Evolutionary conservation across 192 early-diverging fungal species (phyloP).

Genomic region (Lobosporangium transversale): DNA sequence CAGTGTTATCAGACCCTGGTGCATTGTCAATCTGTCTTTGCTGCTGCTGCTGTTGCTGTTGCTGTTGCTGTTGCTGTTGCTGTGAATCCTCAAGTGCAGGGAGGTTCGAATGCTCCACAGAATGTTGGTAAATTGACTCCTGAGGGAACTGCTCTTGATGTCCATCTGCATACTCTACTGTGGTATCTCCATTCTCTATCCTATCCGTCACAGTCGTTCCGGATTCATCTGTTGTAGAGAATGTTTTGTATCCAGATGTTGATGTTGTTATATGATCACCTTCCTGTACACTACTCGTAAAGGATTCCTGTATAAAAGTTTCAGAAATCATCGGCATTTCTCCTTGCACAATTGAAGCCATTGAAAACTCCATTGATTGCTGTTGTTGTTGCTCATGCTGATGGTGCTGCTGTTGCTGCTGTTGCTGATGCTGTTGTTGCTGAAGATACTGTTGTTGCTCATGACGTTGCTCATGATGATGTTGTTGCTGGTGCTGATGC

Average conservation of each 20-base stretch:
- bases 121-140: conserved; percentile 7
- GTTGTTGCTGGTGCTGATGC: no score
- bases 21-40: no score
- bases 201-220: conserved; percentile 18
- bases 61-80: no score
- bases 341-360: no score
- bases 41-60: no score
- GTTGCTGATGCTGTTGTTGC: no score
- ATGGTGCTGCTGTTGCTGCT: background rate
- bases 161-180: conserved; percentile 19
- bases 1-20: no score
- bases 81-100: no score
- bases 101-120: conserved; percentile 18
- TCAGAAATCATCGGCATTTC: conserved; percentile 4
- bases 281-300: conserved; percentile 15
- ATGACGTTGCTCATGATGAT: background rate
- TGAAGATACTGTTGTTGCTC: background rate
- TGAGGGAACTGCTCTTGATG: conserved; percentile 23
- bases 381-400: background rate
- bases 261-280: conserved; percentile 17
- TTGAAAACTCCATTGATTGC: no score
- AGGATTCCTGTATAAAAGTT: conserved; percentile 11
- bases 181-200: background rate
- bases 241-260: background rate
- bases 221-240: conserved; percentile 2